A percentile compares a stretch with the other conserved stretches of the same genome.
Evolutionary conservation across 768 basidiomycete species (phyloP).

Genomic region (Calocybe cyanea): DNA sequence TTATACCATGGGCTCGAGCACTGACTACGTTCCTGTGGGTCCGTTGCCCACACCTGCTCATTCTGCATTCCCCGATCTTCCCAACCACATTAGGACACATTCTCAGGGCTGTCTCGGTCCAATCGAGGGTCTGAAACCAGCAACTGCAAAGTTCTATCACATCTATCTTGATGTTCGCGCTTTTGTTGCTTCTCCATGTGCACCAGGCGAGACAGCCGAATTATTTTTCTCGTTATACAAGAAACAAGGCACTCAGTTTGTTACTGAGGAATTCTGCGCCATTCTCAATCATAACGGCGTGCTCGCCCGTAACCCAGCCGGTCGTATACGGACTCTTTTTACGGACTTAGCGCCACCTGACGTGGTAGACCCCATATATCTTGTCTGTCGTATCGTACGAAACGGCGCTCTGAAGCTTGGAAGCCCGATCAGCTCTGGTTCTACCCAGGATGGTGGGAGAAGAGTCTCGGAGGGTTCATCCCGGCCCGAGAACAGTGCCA

Average conservation of each 20-base stretch:
- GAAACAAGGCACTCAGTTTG: conserved; percentile 76
- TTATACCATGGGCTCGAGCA: conserved; percentile 37
- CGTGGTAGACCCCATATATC: conserved; percentile 78
- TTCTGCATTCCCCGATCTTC: conserved; percentile 66
- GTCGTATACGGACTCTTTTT: conserved; percentile 82
- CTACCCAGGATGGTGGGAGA: conserved; percentile 39
- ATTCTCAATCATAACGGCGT: conserved; percentile 91
- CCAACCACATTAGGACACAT: conserved; percentile 35
- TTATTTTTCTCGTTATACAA: conserved; percentile 93
- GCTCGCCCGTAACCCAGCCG: conserved; percentile 71
- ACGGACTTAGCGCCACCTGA: conserved; percentile 85
- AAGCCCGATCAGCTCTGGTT: conserved; percentile 44
- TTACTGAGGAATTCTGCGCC: conserved; percentile 91
- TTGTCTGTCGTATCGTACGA: conserved; percentile 88
- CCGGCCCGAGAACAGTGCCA: conserved; percentile 28
- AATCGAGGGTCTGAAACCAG: conserved; percentile 29
- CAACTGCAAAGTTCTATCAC: conserved; percentile 77
- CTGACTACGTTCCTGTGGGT: conserved; percentile 42
- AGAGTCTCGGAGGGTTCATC: conserved; percentile 53
- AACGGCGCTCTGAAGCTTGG: conserved; percentile 84
- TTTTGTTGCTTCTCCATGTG: conserved; percentile 87
- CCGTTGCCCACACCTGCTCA: conserved; percentile 60
- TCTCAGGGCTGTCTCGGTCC: conserved; percentile 31
- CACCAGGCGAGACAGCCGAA: conserved; percentile 89
- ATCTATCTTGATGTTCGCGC: conserved; percentile 88